Conservation (phyloP, 2,329 filamentous ascomycete genomes). For the Sclerotiophoma versabilis region DNA sequence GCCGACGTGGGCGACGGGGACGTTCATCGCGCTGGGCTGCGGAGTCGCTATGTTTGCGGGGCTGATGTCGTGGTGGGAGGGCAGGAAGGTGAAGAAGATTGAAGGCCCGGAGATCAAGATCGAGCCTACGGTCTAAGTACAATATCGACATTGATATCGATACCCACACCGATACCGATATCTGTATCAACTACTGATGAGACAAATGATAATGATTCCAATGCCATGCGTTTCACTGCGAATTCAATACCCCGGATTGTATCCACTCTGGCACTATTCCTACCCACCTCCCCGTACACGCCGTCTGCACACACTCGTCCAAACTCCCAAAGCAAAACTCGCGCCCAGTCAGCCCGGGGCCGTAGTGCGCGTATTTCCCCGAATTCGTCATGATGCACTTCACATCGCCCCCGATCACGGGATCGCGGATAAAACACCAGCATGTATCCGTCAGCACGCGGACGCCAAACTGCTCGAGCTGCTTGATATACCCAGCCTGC, state of each 20-base stretch:
- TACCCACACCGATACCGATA: no score
- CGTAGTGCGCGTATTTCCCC: constrained; percentile 57
- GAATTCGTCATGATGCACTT: constrained; percentile 56
- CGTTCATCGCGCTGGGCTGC: constrained; percentile 76
- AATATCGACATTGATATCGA: neutral
- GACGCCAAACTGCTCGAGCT: constrained; percentile 49
- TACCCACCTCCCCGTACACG: constrained; percentile 10
- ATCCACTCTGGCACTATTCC: neutral
- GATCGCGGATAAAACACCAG: constrained; percentile 57
- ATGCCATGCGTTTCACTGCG: neutral
- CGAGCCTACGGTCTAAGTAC: neutral
- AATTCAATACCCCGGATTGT: neutral
- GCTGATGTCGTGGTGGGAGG: constrained; percentile 72
- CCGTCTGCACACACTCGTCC: constrained; percentile 27
- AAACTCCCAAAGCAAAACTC: constrained; percentile 35
- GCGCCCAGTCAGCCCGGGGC: constrained; percentile 30
- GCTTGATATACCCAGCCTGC: constrained; percentile 38
- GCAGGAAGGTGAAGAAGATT: constrained; percentile 54
- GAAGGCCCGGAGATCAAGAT: constrained; percentile 32
- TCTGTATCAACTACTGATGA: neutral
- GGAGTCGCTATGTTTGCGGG: constrained; percentile 72
- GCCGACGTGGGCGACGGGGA: constrained; percentile 73
- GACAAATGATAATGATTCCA: neutral
- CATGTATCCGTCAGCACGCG: constrained; percentile 56
- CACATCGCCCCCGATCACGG: constrained; percentile 40